Evolutionary conservation across 257 asterid genomes (phyloP), one percentile per base, ranked within the genome.

Genomic region (Solanum ossicruentum): DNA sequence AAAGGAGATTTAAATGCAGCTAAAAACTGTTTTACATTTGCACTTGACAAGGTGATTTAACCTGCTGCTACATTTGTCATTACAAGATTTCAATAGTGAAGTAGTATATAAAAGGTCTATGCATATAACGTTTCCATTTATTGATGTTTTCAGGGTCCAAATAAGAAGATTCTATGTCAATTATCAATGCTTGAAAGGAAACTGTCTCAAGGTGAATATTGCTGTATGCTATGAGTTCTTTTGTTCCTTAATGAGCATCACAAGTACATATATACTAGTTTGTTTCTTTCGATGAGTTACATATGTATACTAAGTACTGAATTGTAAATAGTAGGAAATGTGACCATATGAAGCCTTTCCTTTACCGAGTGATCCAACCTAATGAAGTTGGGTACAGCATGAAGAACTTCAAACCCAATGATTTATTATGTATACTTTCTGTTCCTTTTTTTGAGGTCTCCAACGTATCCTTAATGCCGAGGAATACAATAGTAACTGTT

Each of bases 141-240:
- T 86, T 82, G 41, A 88, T 77, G 41, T 81, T 70, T 85, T 49
- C 89, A 96, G 98, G 97, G 97, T 51, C 94, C 94, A 9, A 91
- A 92, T 84, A 96, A 95, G 89, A 90, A 88, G 89, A 91, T 96
- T 85, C 97, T 96, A 84, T 93, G 98, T 90, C 98, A 95, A 47
- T 88, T 96, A 77, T 96, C 99, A 67, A 96, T 96, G 99, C 98
- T 93, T 73, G 98, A 93, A 86, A 91, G 99, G 87, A 92, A 91
- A 88, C 90, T 96, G 92, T 93, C 97, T 86, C 98, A 93, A 93
- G 99, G 98, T 81, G 54, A 51, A 41, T 84, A 20, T 75, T 78
- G 83, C 3, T 78, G 36, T 78, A 26, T 52, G 49, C 83, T 78
- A 26, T 51, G 63, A 23, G 45, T 17, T 52, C 26, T 72, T 52